Evolutionary conservation across 768 basidiomycete genomes (phyloP).

Genomic region (Collybiopsis confluens): DNA sequence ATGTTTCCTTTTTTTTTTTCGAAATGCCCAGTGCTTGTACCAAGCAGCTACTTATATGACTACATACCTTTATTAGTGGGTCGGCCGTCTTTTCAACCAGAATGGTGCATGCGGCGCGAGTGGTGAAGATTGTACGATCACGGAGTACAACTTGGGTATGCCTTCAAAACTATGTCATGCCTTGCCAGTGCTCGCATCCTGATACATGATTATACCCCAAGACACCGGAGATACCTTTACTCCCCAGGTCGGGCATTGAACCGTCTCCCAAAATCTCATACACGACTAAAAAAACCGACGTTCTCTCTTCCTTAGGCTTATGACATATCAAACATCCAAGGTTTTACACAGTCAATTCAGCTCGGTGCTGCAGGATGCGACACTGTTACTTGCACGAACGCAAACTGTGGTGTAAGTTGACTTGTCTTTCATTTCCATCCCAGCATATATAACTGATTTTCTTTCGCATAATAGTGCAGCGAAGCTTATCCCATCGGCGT

Average conservation of each 20-base stretch:
- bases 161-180: background rate
- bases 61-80: slow-evolving; percentile 32
- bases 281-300: no score
- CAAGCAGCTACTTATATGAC: no score
- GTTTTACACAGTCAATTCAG: slow-evolving; percentile 34
- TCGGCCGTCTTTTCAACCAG: slow-evolving; percentile 36
- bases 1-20: background rate
- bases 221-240: slow-evolving; percentile 15
- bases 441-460: background rate
- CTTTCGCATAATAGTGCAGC: background rate
- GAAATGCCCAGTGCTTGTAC: background rate
- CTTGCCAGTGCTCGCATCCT: no score
- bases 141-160: slow-evolving; percentile 37
- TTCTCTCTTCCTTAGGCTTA: no score
- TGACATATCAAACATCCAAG: slow-evolving; percentile 41
- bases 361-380: slow-evolving; percentile 33
- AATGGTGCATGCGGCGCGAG: slow-evolving; percentile 31
- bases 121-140: slow-evolving; percentile 35
- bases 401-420: slow-evolving; percentile 25
- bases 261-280: no score
- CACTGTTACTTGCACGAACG: slow-evolving; percentile 34
- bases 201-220: no score
- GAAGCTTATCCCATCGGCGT: slow-evolving; percentile 7
- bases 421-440: background rate
- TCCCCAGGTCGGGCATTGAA: slow-evolving; percentile 14